Evolutionary conservation across 441 rosid genomes (phyloP), one percentile per base, ranked within the genome.

Genomic region (Brassica hybrid): DNA sequence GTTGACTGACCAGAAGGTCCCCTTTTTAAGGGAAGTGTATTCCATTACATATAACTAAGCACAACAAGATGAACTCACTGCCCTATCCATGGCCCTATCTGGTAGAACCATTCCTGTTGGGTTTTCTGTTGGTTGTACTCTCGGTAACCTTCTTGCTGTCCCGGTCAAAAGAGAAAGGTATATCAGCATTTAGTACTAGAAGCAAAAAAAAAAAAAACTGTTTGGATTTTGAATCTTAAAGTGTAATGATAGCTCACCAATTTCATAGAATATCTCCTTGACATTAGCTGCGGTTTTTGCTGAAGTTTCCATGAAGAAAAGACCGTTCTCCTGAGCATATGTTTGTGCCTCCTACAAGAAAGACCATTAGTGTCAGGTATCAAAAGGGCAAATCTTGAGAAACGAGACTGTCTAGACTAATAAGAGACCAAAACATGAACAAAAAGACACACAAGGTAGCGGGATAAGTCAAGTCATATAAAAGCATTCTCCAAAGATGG

Each of bases 271-370:
- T 69, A 92, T 83, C 63, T 94, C 98, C 71, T 94, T 94, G 58
- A 94, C 98, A 74, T 96, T 94, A 43, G 85, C 30, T 17, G 99
- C 97, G 41, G 97, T 90, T 86, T 96, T 96, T 4, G 98, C 99
- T 57, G 98, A 96, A 43, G 97, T 94, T 84, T 96, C 99, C 93
- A 90, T 87, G 79, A 94, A 96, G 91, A 96, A 96, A 75, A 96
- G 96, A 45, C 89, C 86, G 61, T 91, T 86, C 80, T 94, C 99
- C 64, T 90, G 86, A 12, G 97, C 97, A 87, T 90, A 96, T 27
- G 76, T 69, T 84, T 92, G 85, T n/a, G 97, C 98, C 76, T 92
- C 99, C 99, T 27, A 27, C 32, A 27, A 27, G 32, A 27, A 36
- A 36, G 38, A 41, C 25, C 65, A 34, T 34, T 65, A 23, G 23